Percentiles rank a stretch among this genome's conserved stretches.
These are phyloP conservation scores for Gonium pectorale DNA, from an alignment of 139 green algal species.

Conservation along the genomic window DNA sequence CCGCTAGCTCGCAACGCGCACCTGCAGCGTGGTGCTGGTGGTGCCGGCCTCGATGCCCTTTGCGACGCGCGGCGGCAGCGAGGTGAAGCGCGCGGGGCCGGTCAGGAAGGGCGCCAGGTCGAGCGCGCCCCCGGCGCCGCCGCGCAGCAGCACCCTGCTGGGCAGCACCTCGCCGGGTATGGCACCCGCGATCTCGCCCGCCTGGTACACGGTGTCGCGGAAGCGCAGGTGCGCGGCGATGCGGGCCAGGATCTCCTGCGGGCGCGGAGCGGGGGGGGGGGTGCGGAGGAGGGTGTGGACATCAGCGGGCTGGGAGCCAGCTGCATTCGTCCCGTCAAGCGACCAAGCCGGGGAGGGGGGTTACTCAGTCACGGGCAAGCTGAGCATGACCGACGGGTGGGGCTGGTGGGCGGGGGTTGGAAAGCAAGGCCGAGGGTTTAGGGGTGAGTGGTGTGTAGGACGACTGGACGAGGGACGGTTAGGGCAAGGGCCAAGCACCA, in stretches of 20 bases:
- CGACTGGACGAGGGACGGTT: too few species aligned
- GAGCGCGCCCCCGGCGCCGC: slow-evolving; percentile 18
- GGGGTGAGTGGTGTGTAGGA: too few species aligned
- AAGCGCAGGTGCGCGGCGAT: slow-evolving; percentile 75
- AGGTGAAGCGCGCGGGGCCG: slow-evolving; percentile 22
- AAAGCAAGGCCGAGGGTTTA: too few species aligned
- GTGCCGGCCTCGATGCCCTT: slow-evolving; percentile 31
- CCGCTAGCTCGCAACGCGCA: too few species aligned
- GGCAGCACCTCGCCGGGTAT: slow-evolving; percentile 28
- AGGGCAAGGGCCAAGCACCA: too few species aligned
- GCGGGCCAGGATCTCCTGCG: slow-evolving; percentile 67
- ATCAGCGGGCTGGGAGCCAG: too few species aligned
- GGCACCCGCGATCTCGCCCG: slow-evolving; percentile 35
- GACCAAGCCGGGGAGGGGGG: too few species aligned
- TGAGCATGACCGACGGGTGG: too few species aligned
- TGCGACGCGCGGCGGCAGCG: slow-evolving; percentile 1
- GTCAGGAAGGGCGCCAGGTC: slow-evolving; percentile 40
- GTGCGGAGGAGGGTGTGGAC: background rate
- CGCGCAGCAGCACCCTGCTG: slow-evolving; percentile 23
- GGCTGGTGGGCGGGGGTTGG: too few species aligned
- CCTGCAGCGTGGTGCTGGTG: slow-evolving; percentile 37
- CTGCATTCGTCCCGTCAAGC: too few species aligned
- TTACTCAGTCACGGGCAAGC: too few species aligned
- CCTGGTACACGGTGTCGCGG: slow-evolving; percentile 52
- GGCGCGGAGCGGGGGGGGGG: background rate